Evolutionary conservation across 2,329 filamentous ascomycete genomes (phyloP), one percentile per base, ranked within the genome.

Genomic region (Aspergillus japonicus): DNA sequence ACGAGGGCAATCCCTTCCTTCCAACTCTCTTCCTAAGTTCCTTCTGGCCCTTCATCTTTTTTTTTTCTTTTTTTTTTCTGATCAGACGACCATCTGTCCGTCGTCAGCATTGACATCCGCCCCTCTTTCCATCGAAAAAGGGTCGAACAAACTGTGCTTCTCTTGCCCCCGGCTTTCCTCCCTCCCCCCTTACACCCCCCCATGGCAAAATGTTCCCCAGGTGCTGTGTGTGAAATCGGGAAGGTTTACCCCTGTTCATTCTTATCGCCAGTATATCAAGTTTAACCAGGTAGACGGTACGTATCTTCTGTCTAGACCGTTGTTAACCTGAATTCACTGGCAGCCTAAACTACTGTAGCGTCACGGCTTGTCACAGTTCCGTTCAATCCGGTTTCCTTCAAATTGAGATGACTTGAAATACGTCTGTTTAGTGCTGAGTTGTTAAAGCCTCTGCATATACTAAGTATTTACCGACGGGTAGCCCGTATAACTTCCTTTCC

Each of bases 61-160:
- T 66, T 65, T 67, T 64, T 60, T 66, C 53, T 57, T 57, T 58
- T 64, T 66, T 66, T 66, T 65, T 67, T 64, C 62, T 66, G 65
- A 66, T 66, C 64, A 64, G 66, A 66, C 64, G 63, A 68, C 66
- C 64, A 50, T 35, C 50, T 54, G 47, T 47, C 59, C 60, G 60
- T 63, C 57, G 56, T 64, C 60, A 62, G 61, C 57, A 60, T 59
- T 59, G 54, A 52, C 52, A 60, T 47, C 47, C 57, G 35, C 60
- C 65, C 62, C 60, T 64, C 62, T 51, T 54, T 62, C 61, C 49
- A 51, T 42, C 61, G 57, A 55, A 64, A 44, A 50, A 57, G 52
- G 57, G 52, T 51, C 35, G 42, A 47, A 19, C 44, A 48, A 29
- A 19, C 47, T 42, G 51, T 39, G 19, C 35, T 54, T 39, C 26